Percentiles rank a stretch among this genome's conserved stretches.
Conservation (phyloP, 352 stramenopile genomes). For the Phytophthora palmivora region DNA sequence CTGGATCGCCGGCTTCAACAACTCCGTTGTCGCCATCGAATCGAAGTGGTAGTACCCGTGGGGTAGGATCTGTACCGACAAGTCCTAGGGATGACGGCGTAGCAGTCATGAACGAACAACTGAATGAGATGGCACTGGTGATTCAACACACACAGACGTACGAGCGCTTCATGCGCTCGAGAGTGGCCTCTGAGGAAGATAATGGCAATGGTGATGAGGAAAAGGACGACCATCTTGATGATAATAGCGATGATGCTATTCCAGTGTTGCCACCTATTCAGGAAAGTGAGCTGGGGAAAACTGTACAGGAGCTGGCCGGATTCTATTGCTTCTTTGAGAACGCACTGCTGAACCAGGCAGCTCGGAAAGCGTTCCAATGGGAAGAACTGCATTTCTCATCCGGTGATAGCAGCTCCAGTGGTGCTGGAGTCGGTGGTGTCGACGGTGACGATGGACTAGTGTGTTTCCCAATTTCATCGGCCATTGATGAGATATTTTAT, state of each 20-base stretch:
- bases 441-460: slow-evolving; percentile 40
- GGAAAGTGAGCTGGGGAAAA: slow-evolving; percentile 82
- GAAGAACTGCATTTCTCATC: slow-evolving; percentile 82
- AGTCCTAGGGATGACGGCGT: slow-evolving; percentile 62
- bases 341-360: slow-evolving; percentile 74
- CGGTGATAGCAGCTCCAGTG: slow-evolving; percentile 9
- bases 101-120: slow-evolving; percentile 79
- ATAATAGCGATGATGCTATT: slow-evolving; percentile 4
- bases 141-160: slow-evolving; percentile 92
- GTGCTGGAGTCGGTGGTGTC: slow-evolving; percentile 6
- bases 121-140: slow-evolving; percentile 87
- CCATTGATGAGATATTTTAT: slow-evolving; percentile 91
- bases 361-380: slow-evolving; percentile 85
- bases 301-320: slow-evolving; percentile 82
- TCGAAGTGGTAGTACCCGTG: slow-evolving; percentile 20
- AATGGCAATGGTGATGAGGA: slow-evolving; percentile 11
- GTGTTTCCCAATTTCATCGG: slow-evolving; percentile 82
- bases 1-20: slow-evolving; percentile 9
- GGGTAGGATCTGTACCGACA: slow-evolving; percentile 12
- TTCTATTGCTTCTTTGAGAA: slow-evolving; percentile 92
- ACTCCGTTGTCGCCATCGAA: slow-evolving; percentile 27
- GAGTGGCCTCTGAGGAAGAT: slow-evolving; percentile 35
- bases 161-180: slow-evolving; percentile 87
- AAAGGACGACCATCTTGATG: slow-evolving; percentile 6
- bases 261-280: slow-evolving; percentile 61